A percentile compares a stretch with the other conserved stretches of the same genome.
These are phyloP conservation scores for Sonneratia alba DNA, from an alignment of 345 rosid species.

Conservation along the genomic window DNA sequence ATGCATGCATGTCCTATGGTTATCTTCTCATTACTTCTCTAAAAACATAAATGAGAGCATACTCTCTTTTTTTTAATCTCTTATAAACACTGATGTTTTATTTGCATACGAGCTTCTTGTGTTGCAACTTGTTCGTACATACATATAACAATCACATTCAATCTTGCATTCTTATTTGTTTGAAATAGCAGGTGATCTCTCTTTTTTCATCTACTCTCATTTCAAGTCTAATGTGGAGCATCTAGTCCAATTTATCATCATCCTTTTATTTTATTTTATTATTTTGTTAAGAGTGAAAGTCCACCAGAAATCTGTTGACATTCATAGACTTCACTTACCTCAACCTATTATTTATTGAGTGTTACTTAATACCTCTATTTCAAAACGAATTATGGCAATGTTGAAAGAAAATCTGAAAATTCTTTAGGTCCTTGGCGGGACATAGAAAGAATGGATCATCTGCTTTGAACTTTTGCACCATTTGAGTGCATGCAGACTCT, in stretches of 20 bases:
- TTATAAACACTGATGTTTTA: neutral
- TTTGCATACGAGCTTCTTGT: too few relatives aligned
- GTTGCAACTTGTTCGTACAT: too few relatives aligned
- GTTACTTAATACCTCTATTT: neutral
- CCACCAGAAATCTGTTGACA: neutral
- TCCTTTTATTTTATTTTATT: neutral
- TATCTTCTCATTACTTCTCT: neutral
- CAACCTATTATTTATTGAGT: neutral
- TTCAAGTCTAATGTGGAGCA: neutral
- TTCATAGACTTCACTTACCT: neutral
- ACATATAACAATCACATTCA: neutral
- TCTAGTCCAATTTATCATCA: neutral
- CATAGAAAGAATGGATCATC: neutral
- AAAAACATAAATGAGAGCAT: neutral
- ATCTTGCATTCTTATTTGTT: too few relatives aligned
- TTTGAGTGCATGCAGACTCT: neutral
- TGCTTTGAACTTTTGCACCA: neutral
- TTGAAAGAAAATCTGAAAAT: neutral
- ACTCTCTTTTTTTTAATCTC: neutral
- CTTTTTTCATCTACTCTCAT: neutral
- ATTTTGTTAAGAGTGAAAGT: neutral
- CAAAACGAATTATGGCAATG: neutral
- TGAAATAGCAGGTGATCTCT: too few relatives aligned
- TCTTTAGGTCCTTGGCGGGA: neutral
- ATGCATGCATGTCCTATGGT: neutral